phyloP scores from a whole-genome alignment of 2,329 filamentous ascomycete species.

The Dryadomyces quercus-mongolicae region DNA sequence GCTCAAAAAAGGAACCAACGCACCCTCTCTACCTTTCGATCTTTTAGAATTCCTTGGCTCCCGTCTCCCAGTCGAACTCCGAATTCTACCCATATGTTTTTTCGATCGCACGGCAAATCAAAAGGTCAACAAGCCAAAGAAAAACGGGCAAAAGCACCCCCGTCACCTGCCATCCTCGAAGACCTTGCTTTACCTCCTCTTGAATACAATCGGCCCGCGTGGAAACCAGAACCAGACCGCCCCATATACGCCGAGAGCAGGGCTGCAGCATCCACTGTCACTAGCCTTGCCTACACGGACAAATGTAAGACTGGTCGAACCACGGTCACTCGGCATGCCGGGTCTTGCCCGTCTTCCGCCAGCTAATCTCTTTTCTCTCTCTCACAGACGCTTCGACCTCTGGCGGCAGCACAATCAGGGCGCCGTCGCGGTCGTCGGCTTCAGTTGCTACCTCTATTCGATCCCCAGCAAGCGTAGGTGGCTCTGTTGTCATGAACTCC shows the following conservation, averaged over 20 bases:
- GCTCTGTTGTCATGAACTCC: conserved; percentile 41
- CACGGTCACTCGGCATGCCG: neutral
- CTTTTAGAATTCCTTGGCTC: neutral
- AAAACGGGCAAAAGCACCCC: conserved; percentile 23
- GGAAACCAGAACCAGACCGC: conserved; percentile 17
- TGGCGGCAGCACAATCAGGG: conserved; percentile 18
- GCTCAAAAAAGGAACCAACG: too few relatives aligned
- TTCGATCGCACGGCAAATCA: conserved; percentile 28
- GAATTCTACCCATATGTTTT: conserved; percentile 27
- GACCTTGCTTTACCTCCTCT: conserved; percentile 24
- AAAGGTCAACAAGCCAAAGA: conserved; percentile 26
- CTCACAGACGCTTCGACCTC: conserved; percentile 25
- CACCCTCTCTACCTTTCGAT: neutral
- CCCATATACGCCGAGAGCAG: conserved; percentile 15
- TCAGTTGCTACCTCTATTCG: conserved; percentile 22
- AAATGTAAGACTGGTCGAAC: conserved; percentile 19
- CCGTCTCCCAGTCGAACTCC: neutral
- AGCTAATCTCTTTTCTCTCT: neutral
- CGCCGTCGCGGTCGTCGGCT: conserved; percentile 24
- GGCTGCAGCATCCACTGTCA: conserved; percentile 11
- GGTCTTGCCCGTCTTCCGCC: neutral
- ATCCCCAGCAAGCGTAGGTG: conserved; percentile 25
- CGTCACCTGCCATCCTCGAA: conserved; percentile 19
- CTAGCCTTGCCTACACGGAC: conserved; percentile 15
- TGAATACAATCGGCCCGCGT: conserved; percentile 12